Evolutionary conservation across 768 basidiomycete species (phyloP).

Genomic region (Kwoniella europaea): DNA sequence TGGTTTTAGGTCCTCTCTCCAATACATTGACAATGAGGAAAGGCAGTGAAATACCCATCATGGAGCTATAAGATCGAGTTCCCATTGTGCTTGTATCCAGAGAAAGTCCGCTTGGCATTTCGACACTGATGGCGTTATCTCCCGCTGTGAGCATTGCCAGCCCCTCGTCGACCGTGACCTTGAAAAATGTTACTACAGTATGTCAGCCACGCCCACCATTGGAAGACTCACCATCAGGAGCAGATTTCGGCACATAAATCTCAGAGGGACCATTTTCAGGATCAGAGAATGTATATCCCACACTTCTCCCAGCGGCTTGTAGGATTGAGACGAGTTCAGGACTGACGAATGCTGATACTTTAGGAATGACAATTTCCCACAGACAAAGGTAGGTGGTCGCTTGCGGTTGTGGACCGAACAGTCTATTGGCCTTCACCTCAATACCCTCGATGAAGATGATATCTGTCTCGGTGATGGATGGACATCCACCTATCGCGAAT

Average conservation of each 20-base stretch:
- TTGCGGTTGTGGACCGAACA: conserved; percentile 86
- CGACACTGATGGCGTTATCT: conserved; percentile 65
- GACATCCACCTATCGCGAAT: conserved; percentile 47
- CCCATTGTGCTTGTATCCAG: conserved; percentile 78
- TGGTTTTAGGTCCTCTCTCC: conserved; percentile 28
- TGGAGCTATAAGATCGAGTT: conserved; percentile 69
- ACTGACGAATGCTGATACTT: conserved; percentile 66
- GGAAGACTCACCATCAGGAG: conserved; percentile 74
- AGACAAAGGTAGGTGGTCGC: conserved; percentile 87
- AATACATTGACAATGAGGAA: conserved; percentile 64
- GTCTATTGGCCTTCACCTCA: conserved; percentile 77
- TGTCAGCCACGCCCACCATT: conserved; percentile 13
- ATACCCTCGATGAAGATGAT: conserved; percentile 66
- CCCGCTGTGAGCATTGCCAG: conserved; percentile 67
- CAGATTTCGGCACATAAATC: conserved; percentile 63
- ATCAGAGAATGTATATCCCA: conserved; percentile 76
- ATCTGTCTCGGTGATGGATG: conserved; percentile 26
- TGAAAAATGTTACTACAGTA: conserved; percentile 80
- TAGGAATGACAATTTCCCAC: conserved; percentile 83
- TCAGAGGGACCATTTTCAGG: conserved; percentile 77
- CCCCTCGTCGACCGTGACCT: conserved; percentile 65
- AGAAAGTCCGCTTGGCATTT: conserved; percentile 67
- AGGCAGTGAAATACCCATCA: conserved; percentile 68
- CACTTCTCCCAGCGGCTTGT: conserved; percentile 64
- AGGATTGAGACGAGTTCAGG: conserved; percentile 65